These are phyloP conservation scores for Ustulina deusta DNA, from an alignment of 2,329 filamentous ascomycete genomes.

Conservation along the genomic window DNA sequence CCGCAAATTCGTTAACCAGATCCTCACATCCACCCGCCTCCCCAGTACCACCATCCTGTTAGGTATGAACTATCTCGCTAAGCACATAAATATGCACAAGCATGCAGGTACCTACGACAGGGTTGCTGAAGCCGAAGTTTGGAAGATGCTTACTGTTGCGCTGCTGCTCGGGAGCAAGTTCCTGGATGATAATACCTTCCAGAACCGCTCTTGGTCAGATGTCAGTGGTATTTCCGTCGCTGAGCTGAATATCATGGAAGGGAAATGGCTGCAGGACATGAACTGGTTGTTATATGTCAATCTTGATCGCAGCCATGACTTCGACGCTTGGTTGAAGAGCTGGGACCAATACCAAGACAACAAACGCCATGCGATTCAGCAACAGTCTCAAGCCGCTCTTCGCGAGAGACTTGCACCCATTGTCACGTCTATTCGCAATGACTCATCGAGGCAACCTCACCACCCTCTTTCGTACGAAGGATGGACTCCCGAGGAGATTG, in stretches of 20 bases:
- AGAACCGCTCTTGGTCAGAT: slow-evolving; percentile 96
- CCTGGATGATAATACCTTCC: slow-evolving; percentile 95
- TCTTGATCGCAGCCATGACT: slow-evolving; percentile 79
- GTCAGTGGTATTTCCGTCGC: slow-evolving; percentile 88
- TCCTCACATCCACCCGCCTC: slow-evolving; percentile 88
- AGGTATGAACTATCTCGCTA: slow-evolving; percentile 89
- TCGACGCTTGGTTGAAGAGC: slow-evolving; percentile 71
- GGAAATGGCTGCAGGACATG: slow-evolving; percentile 87
- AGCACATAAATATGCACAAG: slow-evolving; percentile 81
- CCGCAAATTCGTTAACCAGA: slow-evolving; percentile 91
- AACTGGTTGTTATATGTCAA: slow-evolving; percentile 89
- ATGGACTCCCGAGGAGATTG: slow-evolving; percentile 67
- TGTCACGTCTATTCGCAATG: slow-evolving; percentile 62
- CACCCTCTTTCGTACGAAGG: slow-evolving; percentile 54
- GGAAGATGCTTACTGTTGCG: slow-evolving; percentile 87
- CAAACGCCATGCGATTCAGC: slow-evolving; percentile 55
- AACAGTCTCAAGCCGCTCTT: slow-evolving; percentile 57
- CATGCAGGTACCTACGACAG: slow-evolving; percentile 64
- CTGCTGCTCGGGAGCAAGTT: slow-evolving; percentile 94
- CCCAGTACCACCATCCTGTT: slow-evolving; percentile 92
- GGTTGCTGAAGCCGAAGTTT: slow-evolving; percentile 77
- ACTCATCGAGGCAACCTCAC: slow-evolving; percentile 50
- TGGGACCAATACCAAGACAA: slow-evolving; percentile 69
- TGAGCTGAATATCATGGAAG: slow-evolving; percentile 87
- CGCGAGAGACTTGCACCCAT: slow-evolving; percentile 64